These are phyloP conservation scores for Alternaria arbusti DNA, from an alignment of 2,329 filamentous ascomycete species.

Conservation along the genomic window DNA sequence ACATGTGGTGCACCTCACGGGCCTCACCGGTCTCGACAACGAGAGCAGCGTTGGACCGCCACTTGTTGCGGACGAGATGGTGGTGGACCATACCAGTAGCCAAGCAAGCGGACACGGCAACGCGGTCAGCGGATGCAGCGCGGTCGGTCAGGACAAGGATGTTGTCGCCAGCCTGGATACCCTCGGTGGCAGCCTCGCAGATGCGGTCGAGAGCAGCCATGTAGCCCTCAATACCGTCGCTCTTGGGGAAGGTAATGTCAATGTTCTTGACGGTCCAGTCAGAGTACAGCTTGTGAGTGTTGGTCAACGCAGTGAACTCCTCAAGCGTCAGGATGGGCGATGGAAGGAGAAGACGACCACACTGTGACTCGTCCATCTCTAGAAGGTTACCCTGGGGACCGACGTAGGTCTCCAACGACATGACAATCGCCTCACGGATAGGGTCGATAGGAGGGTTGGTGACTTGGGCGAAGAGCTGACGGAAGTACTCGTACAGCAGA, in stretches of 20 bases:
- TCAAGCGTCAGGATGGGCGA: slow-evolving; percentile 89
- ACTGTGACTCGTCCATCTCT: slow-evolving; percentile 91
- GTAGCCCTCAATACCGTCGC: slow-evolving; percentile 81
- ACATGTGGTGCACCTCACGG: slow-evolving; percentile 98
- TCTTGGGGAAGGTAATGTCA: slow-evolving; percentile 92
- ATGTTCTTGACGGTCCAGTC: slow-evolving; percentile 89
- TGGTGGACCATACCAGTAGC: slow-evolving; percentile 95
- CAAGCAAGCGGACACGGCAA: slow-evolving; percentile 83
- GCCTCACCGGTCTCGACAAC: slow-evolving; percentile 93
- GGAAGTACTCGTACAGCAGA: slow-evolving; percentile 94
- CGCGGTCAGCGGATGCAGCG: slow-evolving; percentile 79
- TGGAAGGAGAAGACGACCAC: slow-evolving; percentile 81
- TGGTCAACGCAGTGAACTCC: slow-evolving; percentile 87
- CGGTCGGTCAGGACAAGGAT: slow-evolving; percentile 90
- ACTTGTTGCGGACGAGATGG: slow-evolving; percentile 93
- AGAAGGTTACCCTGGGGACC: slow-evolving; percentile 94
- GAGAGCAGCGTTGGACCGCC: slow-evolving; percentile 86
- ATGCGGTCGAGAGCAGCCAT: slow-evolving; percentile 86
- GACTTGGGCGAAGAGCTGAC: slow-evolving; percentile 95
- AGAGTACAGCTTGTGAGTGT: slow-evolving; percentile 73
- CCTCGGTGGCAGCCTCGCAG: slow-evolving; percentile 81
- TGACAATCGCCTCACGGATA: slow-evolving; percentile 95
- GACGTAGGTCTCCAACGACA: slow-evolving; percentile 96
- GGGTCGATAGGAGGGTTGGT: slow-evolving; percentile 98
- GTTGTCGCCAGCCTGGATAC: slow-evolving; percentile 82